Base-by-base conservation (phyloP, 129 eudicot genomes). In the Helianthus tuberosus region DNA sequence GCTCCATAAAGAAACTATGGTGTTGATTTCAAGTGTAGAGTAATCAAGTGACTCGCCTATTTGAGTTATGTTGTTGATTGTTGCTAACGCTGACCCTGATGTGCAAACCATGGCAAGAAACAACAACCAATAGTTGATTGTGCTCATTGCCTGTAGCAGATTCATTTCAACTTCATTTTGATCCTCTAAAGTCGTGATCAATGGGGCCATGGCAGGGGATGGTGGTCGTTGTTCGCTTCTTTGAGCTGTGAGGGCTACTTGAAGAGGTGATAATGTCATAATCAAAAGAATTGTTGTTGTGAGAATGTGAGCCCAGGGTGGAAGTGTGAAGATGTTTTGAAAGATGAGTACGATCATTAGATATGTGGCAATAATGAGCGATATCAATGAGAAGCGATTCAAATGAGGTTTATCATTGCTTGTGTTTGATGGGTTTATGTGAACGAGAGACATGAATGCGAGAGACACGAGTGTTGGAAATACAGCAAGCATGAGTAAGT, bases 1-100 rank as follows among this genome's bases (percentile, higher is more conserved):
- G 52, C 97, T 91, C 97, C 96, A 91, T 58, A 94, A 41, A 5
- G 99, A 88, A 47, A 94, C 96, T 74, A 94, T 61, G 8, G 97
- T 68, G 53, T 86, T 85, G 39, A 84, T 82, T 77, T 80, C 79
- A 14, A 69, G 27, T 0, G 80, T 70, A 0, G 89, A 84, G 85
- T 91, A 91, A 2, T 88, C 79, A 1, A 91, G 85, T 2, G 99
- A 91, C 74, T 91, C 87, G 3, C 97, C 99, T 0, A 91, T 72
- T 62, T 94, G 99, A 77, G 89, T 80, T 11, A 91, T 86, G 70
- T 91, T 94, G 76, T 94, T 94, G 48, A 86, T 84, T 11, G 99
- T 94, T 15, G 99, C 94, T 52, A 80, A 50, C 14, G 94, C 99
- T 14, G 99, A 94, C 29, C 99, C 99, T 88, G 90, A 78, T 20